Evolutionary conservation across 225 moss, liverwort and hornwort genomes (phyloP).

Genomic region (Rhytidiadelphus loreus): DNA sequence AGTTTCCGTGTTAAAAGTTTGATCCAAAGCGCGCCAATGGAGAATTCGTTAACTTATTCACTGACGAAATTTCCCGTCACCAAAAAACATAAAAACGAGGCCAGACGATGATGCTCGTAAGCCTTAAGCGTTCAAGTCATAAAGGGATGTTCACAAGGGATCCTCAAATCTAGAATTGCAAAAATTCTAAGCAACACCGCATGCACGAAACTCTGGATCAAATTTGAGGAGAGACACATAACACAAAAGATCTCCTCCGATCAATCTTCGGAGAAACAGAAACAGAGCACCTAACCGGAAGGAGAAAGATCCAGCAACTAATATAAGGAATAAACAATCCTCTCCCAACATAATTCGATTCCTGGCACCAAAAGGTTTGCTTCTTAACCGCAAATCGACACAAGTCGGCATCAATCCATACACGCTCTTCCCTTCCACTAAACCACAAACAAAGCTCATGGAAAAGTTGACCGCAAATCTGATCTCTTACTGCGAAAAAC

Average conservation of each 20-base stretch:
- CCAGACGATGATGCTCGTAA: not conserved
- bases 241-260: not conserved
- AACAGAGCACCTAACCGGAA: not conserved
- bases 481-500: not conserved
- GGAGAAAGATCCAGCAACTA: not conserved
- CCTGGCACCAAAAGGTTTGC: not conserved
- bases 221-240: not conserved
- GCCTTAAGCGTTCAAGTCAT: not conserved
- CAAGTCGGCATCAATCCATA: not conserved
- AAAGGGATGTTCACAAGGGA: not conserved
- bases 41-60: not conserved
- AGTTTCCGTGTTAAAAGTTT: not conserved
- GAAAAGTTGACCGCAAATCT: not conserved
- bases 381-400: not conserved
- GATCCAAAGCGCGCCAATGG: not conserved
- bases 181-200: not conserved
- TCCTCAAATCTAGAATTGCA: not conserved
- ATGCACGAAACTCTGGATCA: not conserved
- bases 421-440: not conserved
- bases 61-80: not conserved
- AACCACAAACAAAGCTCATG: not conserved
- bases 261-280: not conserved
- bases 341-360: not conserved
- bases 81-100: not conserved
- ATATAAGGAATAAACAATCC: not conserved